These are phyloP conservation scores for Phragmites australis DNA, from an alignment of 176 grass and related monocot species.

Conservation along the genomic window DNA sequence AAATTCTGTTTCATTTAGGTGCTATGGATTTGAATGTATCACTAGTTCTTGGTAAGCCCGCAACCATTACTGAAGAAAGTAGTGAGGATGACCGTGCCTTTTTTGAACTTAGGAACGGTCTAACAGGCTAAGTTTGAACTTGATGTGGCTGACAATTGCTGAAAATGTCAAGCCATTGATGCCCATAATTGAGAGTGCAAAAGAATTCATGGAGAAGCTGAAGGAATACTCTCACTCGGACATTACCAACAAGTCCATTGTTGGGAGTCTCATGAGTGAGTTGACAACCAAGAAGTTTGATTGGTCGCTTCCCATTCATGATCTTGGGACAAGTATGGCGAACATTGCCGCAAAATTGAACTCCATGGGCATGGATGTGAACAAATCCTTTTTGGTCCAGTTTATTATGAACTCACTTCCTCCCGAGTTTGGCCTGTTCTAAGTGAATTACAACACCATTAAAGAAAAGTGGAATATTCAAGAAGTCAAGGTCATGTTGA, in stretches of 20 bases:
- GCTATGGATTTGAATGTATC: not conserved
- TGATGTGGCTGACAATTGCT: not conserved
- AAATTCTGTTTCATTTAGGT: not conserved
- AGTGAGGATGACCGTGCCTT: not conserved
- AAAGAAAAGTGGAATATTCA: slow-evolving; percentile 33
- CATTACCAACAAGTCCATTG: not conserved
- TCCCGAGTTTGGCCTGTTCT: not conserved
- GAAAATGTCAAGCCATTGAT: not conserved
- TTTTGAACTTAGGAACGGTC: not conserved
- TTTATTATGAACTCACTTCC: slow-evolving; percentile 20
- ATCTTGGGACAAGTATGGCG: not conserved
- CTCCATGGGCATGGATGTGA: not conserved
- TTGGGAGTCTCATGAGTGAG: not conserved
- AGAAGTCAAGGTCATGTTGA: not conserved
- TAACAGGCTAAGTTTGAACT: not conserved
- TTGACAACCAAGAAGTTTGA: not conserved
- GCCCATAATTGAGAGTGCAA: not conserved
- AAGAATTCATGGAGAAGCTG: not conserved
- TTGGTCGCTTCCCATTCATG: not conserved
- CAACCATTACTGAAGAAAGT: not conserved
- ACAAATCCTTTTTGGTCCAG: not conserved
- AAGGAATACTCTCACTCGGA: not conserved
- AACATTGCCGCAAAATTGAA: not conserved
- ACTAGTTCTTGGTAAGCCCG: not conserved
- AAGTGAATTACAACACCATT: slow-evolving; percentile 26